phyloP scores from a whole-genome alignment of 805 yeast species.

The Barnettozyma wickerhamii region DNA sequence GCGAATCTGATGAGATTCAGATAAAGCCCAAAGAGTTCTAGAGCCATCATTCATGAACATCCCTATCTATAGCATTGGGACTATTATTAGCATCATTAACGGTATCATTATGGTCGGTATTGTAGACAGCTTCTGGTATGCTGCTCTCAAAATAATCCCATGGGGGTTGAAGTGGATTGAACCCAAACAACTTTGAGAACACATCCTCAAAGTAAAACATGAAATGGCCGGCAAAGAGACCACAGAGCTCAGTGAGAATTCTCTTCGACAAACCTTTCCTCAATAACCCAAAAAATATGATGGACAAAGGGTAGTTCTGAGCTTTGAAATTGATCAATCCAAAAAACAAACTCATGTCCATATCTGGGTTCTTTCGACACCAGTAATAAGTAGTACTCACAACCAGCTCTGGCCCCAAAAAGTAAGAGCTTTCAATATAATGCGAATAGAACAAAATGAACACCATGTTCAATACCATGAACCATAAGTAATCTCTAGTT shows the following conservation, averaged over 20 bases:
- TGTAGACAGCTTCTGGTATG: not conserved
- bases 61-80: not conserved
- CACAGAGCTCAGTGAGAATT: constrained; percentile 4
- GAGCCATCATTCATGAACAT: too few species aligned
- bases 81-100: constrained; percentile 1
- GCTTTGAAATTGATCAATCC: constrained; percentile 17
- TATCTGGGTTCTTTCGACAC: constrained; percentile 19
- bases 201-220: constrained; percentile 21
- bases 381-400: constrained; percentile 17
- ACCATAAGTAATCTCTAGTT: constrained; percentile 20
- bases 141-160: constrained; percentile 11
- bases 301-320: constrained; percentile 11
- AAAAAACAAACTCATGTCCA: constrained; percentile 5
- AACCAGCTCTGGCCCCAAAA: constrained; percentile 10
- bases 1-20: too few species aligned
- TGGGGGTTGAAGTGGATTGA: constrained; percentile 20
- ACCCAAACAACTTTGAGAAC: constrained; percentile 16
- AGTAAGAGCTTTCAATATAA: constrained; percentile 4
- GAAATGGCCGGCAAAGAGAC: constrained; percentile 18
- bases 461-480: constrained; percentile 8
- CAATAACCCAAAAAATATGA: constrained; percentile 3
- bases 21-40: too few species aligned
- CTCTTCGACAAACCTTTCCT: not conserved
- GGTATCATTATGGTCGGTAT: not conserved
- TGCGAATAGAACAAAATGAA: constrained; percentile 9